Conservation (phyloP, 352 stramenopile genomes). For the Globisporangium emineosum region DNA sequence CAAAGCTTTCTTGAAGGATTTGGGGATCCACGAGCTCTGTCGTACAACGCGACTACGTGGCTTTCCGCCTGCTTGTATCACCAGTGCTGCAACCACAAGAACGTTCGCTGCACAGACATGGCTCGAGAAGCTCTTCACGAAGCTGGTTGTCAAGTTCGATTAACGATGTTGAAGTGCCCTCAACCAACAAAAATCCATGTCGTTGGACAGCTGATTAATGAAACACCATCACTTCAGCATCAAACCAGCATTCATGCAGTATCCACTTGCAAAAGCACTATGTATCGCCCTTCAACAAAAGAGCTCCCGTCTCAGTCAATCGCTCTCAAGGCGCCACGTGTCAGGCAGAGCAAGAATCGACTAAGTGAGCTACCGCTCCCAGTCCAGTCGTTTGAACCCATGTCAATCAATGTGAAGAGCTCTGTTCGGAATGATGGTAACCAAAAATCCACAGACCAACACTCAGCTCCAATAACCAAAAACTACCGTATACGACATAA, state of each 20-base stretch:
- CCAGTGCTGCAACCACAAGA: background rate
- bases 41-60: background rate
- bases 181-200: background rate
- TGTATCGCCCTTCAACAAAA: background rate
- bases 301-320: background rate
- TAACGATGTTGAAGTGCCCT: background rate
- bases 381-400: constrained; percentile 6
- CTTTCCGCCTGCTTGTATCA: background rate
- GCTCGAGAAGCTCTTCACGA: background rate
- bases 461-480: constrained; percentile 1
- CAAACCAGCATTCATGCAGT: background rate
- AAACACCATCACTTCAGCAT: background rate
- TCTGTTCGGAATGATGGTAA: constrained; percentile 10
- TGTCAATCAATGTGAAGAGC: background rate
- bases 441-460: constrained; percentile 13
- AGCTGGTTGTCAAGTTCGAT: background rate
- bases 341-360: background rate
- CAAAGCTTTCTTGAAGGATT: background rate
- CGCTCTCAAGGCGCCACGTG: background rate
- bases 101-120: background rate
- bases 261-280: background rate
- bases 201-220: background rate
- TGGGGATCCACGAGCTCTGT: background rate
- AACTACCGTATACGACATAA: background rate
- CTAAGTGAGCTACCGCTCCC: background rate